Conservation (phyloP, 192 early-diverging fungal genomes). For the Powellomyces hirtus region DNA sequence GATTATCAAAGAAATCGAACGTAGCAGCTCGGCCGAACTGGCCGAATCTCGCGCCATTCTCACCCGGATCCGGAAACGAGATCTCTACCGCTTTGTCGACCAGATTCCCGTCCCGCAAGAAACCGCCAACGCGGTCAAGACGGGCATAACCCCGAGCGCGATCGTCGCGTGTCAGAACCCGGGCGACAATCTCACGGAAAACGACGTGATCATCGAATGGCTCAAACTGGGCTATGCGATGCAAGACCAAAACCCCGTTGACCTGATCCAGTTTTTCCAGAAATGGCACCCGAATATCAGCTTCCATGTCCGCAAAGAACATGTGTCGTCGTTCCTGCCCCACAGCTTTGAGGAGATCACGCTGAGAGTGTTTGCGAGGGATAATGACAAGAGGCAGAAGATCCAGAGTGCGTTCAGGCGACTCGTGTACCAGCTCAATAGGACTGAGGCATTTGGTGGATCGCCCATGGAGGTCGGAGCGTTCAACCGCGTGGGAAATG, state of each 20-base stretch:
- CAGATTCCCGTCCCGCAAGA: constrained; percentile 20
- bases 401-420: constrained; percentile 16
- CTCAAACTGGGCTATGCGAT: constrained; percentile 80
- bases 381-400: constrained; percentile 42
- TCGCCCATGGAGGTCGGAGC: background rate
- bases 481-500: background rate
- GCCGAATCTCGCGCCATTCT: constrained; percentile 68
- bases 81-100: constrained; percentile 74
- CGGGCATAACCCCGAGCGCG: constrained; percentile 35
- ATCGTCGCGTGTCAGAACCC: constrained; percentile 60
- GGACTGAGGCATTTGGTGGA: constrained; percentile 2
- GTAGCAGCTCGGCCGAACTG: constrained; percentile 42
- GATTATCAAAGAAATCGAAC: constrained; percentile 63
- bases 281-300: constrained; percentile 52
- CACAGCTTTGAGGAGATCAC: constrained; percentile 65
- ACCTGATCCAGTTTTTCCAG: constrained; percentile 75
- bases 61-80: constrained; percentile 68
- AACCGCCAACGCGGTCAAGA: background rate
- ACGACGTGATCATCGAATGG: constrained; percentile 75
- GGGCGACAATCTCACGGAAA: constrained; percentile 58
- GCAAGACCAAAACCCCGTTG: constrained; percentile 83
- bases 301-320: constrained; percentile 65
- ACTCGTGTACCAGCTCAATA: background rate
- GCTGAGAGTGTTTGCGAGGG: constrained; percentile 64
- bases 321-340: constrained; percentile 73